A percentile compares a stretch with the other conserved stretches of the same genome.
These are phyloP conservation scores for Wolfiporia cocos DNA, from an alignment of 1,284 basidiomycete genomes.

Conservation along the genomic window DNA sequence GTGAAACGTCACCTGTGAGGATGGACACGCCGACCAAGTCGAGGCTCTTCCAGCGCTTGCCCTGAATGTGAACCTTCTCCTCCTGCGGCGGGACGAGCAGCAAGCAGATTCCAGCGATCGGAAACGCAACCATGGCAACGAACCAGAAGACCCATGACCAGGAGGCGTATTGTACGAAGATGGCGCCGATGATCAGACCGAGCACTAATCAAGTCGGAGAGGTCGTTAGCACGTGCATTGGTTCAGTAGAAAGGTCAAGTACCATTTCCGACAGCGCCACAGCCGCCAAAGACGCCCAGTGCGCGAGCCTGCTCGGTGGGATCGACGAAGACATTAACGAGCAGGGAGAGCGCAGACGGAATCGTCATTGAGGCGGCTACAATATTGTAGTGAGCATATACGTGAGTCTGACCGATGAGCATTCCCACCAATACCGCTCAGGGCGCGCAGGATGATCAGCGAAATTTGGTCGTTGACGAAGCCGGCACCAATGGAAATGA, in stretches of 20 bases:
- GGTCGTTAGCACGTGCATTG: background rate
- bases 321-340: constrained; percentile 40
- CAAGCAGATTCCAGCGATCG: constrained; percentile 28
- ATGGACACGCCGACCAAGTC: constrained; percentile 35
- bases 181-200: constrained; percentile 37
- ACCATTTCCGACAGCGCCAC: constrained; percentile 40
- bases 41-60: constrained; percentile 27
- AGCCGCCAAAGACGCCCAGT: constrained; percentile 38
- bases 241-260: constrained; percentile 7
- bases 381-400: background rate
- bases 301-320: constrained; percentile 38
- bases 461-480: constrained; percentile 35
- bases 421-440: constrained; percentile 33
- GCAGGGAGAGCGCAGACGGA: constrained; percentile 40
- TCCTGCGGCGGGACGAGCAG: constrained; percentile 28
- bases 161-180: constrained; percentile 34
- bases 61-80: constrained; percentile 6
- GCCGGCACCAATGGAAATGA: constrained; percentile 33
- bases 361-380: constrained; percentile 38
- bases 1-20: constrained; percentile 29
- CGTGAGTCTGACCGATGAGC: background rate
- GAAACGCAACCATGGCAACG: constrained; percentile 31
- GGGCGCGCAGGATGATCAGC: constrained; percentile 36
- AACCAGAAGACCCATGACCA: constrained; percentile 44
- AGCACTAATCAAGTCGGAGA: constrained; percentile 24